These are phyloP conservation scores for Xylariaceae sp. DNA, from an alignment of 2,329 filamentous ascomycete species.

Conservation along the genomic window DNA sequence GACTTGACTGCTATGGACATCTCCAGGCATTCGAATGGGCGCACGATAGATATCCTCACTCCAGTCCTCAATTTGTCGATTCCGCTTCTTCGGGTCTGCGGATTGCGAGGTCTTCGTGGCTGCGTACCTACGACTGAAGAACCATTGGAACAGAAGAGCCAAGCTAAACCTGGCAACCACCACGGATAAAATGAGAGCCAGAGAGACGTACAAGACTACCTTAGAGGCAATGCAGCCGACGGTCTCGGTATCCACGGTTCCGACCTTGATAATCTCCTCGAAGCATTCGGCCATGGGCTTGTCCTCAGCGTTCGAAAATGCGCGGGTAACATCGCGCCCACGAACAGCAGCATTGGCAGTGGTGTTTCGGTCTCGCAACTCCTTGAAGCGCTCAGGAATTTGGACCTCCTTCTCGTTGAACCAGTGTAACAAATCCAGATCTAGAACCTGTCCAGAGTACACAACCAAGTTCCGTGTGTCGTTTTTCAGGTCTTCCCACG, in stretches of 20 bases:
- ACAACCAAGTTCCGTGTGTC: slow-evolving; percentile 83
- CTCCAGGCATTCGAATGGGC: slow-evolving; percentile 71
- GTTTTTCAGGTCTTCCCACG: slow-evolving; percentile 91
- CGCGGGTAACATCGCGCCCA: slow-evolving; percentile 83
- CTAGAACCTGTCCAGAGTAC: slow-evolving; percentile 89
- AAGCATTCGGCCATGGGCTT: slow-evolving; percentile 83
- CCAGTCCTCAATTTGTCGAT: slow-evolving; percentile 96
- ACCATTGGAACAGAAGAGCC: slow-evolving; percentile 93
- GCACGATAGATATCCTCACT: slow-evolving; percentile 94
- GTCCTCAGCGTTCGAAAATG: slow-evolving; percentile 72
- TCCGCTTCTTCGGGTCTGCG: slow-evolving; percentile 74
- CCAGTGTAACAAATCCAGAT: slow-evolving; percentile 83
- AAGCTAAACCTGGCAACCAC: slow-evolving; percentile 83
- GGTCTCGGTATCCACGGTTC: slow-evolving; percentile 89
- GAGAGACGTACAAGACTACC: slow-evolving; percentile 89
- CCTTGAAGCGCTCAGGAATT: slow-evolving; percentile 71
- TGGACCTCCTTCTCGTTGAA: slow-evolving; percentile 77
- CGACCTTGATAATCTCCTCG: slow-evolving; percentile 90
- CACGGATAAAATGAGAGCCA: slow-evolving; percentile 86
- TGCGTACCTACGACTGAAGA: slow-evolving; percentile 79
- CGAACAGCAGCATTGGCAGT: slow-evolving; percentile 58
- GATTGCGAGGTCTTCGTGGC: slow-evolving; percentile 80
- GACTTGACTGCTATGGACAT: slow-evolving; percentile 61
- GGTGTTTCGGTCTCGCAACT: slow-evolving; percentile 64
- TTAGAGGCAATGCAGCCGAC: slow-evolving; percentile 97